These are phyloP conservation scores for Penicillium aurantiogriseum DNA, from an alignment of 2,329 filamentous ascomycete genomes.

Conservation along the genomic window DNA sequence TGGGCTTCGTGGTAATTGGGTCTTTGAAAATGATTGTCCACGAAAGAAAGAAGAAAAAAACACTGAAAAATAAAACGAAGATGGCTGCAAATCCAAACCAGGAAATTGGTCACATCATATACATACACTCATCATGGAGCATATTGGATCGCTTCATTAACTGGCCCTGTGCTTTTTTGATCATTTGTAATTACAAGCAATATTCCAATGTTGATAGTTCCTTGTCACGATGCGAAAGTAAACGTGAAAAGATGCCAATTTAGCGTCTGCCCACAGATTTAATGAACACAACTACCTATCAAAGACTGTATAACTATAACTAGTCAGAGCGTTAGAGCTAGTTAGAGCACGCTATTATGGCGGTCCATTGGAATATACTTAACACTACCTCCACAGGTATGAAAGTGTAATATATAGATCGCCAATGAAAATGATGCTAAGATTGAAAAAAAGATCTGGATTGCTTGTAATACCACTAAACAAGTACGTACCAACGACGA, in stretches of 20 bases:
- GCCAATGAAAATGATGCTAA: neutral
- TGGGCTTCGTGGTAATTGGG: slow-evolving; percentile 49
- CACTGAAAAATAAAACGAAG: neutral
- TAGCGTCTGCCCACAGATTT: neutral
- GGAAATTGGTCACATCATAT: neutral
- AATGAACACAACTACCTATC: neutral
- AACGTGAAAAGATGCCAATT: neutral
- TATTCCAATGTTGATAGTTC: neutral
- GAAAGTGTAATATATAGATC: too few relatives aligned
- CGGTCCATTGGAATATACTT: too few relatives aligned
- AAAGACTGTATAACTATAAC: too few relatives aligned
- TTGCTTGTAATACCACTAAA: slow-evolving; percentile 5
- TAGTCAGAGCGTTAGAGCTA: too few relatives aligned
- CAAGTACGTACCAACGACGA: slow-evolving; percentile 2
- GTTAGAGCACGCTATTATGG: too few relatives aligned
- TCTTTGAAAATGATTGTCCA: neutral
- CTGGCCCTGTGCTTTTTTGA: neutral
- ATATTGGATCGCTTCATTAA: neutral
- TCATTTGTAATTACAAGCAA: neutral
- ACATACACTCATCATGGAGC: neutral
- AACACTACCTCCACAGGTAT: too few relatives aligned
- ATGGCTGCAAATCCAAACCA: neutral
- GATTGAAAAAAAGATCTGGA: neutral
- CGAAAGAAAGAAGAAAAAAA: neutral
- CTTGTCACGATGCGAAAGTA: neutral